phyloP scores from a whole-genome alignment of 257 asterid genomes.

The Solanum infundibuliforme region DNA sequence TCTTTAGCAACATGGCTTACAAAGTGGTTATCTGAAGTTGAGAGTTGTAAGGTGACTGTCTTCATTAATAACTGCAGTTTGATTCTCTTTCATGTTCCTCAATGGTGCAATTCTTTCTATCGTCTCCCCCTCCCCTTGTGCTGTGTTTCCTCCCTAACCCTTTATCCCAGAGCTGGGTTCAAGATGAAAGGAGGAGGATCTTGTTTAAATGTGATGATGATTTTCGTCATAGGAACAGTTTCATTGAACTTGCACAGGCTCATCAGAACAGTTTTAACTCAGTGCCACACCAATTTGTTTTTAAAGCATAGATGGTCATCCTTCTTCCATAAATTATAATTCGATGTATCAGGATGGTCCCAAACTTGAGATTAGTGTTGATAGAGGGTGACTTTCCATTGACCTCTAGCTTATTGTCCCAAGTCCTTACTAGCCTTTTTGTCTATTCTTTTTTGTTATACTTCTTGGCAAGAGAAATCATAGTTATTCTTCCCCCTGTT shows the following conservation, averaged over 20 bases:
- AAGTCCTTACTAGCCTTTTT: neutral
- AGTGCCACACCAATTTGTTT: neutral
- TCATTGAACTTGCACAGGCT: neutral
- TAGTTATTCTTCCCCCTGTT: neutral
- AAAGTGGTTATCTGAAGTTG: slow-evolving; percentile 82
- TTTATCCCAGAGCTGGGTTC: neutral
- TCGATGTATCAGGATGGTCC: neutral
- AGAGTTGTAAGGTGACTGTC: slow-evolving; percentile 69
- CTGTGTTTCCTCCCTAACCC: neutral
- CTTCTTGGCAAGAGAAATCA: neutral
- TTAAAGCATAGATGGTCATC: neutral
- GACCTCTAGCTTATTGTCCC: neutral
- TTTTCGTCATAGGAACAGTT: neutral
- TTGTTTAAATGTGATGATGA: neutral
- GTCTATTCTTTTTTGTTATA: neutral
- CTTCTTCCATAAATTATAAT: neutral
- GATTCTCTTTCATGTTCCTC: neutral
- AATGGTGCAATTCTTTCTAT: neutral
- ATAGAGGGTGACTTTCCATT: neutral
- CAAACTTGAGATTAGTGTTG: neutral
- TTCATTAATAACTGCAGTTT: neutral
- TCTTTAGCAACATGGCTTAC: slow-evolving; percentile 58
- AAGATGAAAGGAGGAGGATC: neutral
- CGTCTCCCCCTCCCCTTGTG: neutral
- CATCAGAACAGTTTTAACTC: neutral